Percentiles rank a stretch among this genome's conserved stretches.
Conservation (phyloP, 75 land plant genomes). For the Pinus albicaulis region DNA sequence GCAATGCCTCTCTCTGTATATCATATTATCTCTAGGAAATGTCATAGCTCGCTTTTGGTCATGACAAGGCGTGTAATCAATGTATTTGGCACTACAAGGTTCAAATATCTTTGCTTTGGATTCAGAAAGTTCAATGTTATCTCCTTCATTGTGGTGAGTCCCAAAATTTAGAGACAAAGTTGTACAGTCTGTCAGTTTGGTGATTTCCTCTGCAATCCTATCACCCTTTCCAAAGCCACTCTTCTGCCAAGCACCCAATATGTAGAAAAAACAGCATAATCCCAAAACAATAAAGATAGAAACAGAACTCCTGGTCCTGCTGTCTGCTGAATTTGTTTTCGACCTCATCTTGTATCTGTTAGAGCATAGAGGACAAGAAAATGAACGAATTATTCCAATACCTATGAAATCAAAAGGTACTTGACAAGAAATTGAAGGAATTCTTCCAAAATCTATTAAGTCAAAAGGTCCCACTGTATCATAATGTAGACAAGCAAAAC, state of each 20-base stretch:
- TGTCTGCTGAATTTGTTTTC: slow-evolving; percentile 34
- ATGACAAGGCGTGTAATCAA: slow-evolving; percentile 91
- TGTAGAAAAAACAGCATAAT: slow-evolving; percentile 82
- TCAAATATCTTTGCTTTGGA: slow-evolving; percentile 29
- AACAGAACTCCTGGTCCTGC: slow-evolving; percentile 56
- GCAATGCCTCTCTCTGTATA: slow-evolving; percentile 89
- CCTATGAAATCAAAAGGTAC: no score
- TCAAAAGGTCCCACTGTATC: no score
- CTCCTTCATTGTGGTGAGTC: slow-evolving; percentile 60
- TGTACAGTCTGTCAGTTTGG: slow-evolving; percentile 50
- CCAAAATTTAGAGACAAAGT: slow-evolving; percentile 50
- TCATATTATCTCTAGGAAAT: slow-evolving; percentile 77
- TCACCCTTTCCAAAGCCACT: slow-evolving; percentile 78
- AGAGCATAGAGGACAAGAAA: not conserved
- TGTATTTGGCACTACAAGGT: slow-evolving; percentile 63
- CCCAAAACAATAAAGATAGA: slow-evolving; percentile 66
- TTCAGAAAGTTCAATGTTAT: slow-evolving; percentile 17
- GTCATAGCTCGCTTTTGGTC: slow-evolving; percentile 85
- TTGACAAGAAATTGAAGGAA: no score
- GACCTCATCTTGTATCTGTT: slow-evolving; percentile 38
- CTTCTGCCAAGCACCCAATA: slow-evolving; percentile 84
- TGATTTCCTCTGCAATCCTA: slow-evolving; percentile 58
- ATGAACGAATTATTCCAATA: not conserved
- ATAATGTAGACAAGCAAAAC: no score
- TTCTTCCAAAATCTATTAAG: no score